These are phyloP conservation scores for Fusarium sp. DNA, from an alignment of 2,329 filamentous ascomycete species.

Conservation along the genomic window DNA sequence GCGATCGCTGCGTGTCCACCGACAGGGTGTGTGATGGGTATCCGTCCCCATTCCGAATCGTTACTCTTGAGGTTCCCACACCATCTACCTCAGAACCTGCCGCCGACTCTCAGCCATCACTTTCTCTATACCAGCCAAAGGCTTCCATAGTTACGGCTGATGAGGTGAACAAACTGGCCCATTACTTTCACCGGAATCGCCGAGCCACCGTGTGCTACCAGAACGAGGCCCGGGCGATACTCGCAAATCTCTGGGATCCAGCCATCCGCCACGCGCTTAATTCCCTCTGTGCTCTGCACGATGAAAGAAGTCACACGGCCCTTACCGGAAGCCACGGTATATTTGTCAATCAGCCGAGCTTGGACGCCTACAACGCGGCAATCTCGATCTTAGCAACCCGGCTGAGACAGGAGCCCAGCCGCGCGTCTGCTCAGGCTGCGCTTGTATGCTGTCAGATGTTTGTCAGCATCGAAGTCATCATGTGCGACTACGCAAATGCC, in stretches of 20 bases:
- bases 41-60: background rate
- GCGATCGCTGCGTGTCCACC: constrained; percentile 9
- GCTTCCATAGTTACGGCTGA: background rate
- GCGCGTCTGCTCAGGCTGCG: constrained; percentile 6
- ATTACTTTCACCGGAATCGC: constrained; percentile 12
- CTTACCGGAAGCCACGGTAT: too few species aligned
- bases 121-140: constrained; percentile 8
- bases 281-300: constrained; percentile 4
- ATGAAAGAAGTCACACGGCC: background rate
- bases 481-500: constrained; percentile 11
- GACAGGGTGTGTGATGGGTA: constrained; percentile 4
- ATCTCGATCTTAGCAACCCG: constrained; percentile 1
- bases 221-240: constrained; percentile 7
- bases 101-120: background rate
- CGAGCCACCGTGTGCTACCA: constrained; percentile 5
- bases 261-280: constrained; percentile 12
- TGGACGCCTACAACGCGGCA: constrained; percentile 15
- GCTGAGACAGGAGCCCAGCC: constrained; percentile 1
- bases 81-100: background rate
- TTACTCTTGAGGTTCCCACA: background rate
- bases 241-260: constrained; percentile 16
- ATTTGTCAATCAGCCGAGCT: background rate
- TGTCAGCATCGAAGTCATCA: constrained; percentile 17
- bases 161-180: constrained; percentile 8
- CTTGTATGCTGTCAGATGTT: constrained; percentile 26